phyloP scores from a whole-genome alignment of 2,329 filamentous ascomycete genomes.

The Fusarium phyllophilum region DNA sequence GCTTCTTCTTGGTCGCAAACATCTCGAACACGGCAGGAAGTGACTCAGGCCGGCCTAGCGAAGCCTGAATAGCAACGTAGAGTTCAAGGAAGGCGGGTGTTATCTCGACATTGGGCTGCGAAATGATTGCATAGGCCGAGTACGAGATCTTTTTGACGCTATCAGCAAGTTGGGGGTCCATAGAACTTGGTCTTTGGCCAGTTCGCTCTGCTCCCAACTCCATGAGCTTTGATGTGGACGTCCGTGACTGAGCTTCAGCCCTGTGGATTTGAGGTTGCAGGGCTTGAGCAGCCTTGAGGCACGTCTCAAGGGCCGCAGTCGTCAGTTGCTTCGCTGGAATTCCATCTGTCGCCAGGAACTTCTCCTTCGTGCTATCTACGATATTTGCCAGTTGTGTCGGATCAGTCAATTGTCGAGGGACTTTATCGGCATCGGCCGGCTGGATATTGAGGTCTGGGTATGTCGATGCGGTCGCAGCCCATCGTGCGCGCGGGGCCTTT shows the following conservation, averaged over 20 bases:
- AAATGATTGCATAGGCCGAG: slow-evolving; percentile 75
- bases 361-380: slow-evolving; percentile 55
- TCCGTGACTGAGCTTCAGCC: slow-evolving; percentile 53
- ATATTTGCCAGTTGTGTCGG: slow-evolving; percentile 53
- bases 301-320: slow-evolving; percentile 56
- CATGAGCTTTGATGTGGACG: slow-evolving; percentile 65
- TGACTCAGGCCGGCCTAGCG: slow-evolving; percentile 77
- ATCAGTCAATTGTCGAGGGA: slow-evolving; percentile 48
- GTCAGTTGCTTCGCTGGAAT: slow-evolving; percentile 58
- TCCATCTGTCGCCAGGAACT: slow-evolving; percentile 56
- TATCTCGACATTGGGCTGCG: slow-evolving; percentile 82
- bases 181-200: slow-evolving; percentile 43
- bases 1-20: slow-evolving; percentile 84
- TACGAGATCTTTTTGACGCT: slow-evolving; percentile 64
- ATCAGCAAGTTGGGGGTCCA: slow-evolving; percentile 53
- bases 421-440: slow-evolving; percentile 25
- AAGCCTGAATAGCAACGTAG: slow-evolving; percentile 81
- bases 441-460: slow-evolving; percentile 28
- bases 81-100: slow-evolving; percentile 74
- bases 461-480: slow-evolving; percentile 42
- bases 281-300: slow-evolving; percentile 56
- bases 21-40: slow-evolving; percentile 83
- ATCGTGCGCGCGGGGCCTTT: slow-evolving; percentile 36
- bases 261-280: slow-evolving; percentile 55
- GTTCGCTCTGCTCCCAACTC: slow-evolving; percentile 53